A percentile compares a stretch with the other conserved stretches of the same genome.
Conservation (phyloP, 495 filamentous ascomycete genomes). For the Talaromyces thailandensis region DNA sequence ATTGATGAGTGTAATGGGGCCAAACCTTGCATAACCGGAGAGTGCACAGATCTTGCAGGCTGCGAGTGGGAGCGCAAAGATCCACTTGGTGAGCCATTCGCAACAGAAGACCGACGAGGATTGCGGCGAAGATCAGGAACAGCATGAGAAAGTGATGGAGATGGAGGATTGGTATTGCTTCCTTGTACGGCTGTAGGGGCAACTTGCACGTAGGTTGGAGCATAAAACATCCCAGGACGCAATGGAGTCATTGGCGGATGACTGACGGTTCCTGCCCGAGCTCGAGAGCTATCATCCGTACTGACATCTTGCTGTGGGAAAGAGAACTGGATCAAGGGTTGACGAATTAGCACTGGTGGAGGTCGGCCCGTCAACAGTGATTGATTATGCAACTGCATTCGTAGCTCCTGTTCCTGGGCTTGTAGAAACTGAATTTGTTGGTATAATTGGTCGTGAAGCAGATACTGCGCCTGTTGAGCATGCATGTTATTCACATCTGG, state of each 20-base stretch:
- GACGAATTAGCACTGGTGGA: constrained; percentile 37
- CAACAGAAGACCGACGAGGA: constrained; percentile 46
- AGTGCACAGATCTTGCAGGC: constrained; percentile 47
- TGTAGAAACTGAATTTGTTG: constrained; percentile 58
- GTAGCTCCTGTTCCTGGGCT: constrained; percentile 54
- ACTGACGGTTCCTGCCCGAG: constrained; percentile 34
- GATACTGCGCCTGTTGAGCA: constrained; percentile 41
- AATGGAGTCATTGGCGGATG: constrained; percentile 41
- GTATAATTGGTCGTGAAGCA: constrained; percentile 50
- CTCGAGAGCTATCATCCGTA: constrained; percentile 30
- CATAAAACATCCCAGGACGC: constrained; percentile 39
- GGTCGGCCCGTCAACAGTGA: constrained; percentile 42
- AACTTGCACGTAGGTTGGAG: constrained; percentile 37
- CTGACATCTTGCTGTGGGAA: constrained; percentile 30
- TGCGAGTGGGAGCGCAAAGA: constrained; percentile 58
- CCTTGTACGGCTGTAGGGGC: constrained; percentile 33
- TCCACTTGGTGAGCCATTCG: constrained; percentile 40
- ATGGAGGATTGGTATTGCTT: constrained; percentile 53
- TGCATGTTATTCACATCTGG: constrained; percentile 28
- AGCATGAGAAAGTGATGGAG: constrained; percentile 44
- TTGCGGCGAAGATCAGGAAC: constrained; percentile 49
- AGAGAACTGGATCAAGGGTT: constrained; percentile 36
- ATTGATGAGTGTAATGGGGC: constrained; percentile 29
- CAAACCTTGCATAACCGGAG: constrained; percentile 27
- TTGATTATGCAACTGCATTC: constrained; percentile 52